Evolutionary conservation across 78 protist genomes (phyloP).

Genomic region (Planoprotostelium fungivorum): DNA sequence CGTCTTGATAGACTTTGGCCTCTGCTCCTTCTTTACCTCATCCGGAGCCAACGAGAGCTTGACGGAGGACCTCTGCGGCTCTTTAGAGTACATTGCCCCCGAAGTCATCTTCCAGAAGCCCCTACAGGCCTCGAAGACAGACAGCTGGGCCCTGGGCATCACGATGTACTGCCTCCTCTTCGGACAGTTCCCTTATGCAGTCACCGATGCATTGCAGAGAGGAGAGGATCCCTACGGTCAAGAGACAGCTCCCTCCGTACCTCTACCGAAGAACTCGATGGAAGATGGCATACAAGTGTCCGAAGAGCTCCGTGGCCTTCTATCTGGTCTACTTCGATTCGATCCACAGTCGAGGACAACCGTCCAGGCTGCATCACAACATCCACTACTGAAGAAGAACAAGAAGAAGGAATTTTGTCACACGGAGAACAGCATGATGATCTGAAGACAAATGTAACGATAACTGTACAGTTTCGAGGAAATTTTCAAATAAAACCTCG

Average conservation of each 20-base stretch:
- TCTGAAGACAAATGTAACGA: no score
- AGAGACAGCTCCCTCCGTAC: neutral
- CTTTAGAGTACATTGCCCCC: neutral
- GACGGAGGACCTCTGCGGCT: neutral
- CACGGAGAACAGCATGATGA: no score
- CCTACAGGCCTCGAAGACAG: neutral
- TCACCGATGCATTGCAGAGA: neutral
- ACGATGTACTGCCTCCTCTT: neutral
- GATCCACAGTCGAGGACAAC: neutral
- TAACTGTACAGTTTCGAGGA: no score
- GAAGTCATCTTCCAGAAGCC: neutral
- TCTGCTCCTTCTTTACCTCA: neutral
- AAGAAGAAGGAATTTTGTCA: neutral
- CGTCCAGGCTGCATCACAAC: neutral
- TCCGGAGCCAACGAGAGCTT: neutral
- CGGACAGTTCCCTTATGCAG: neutral
- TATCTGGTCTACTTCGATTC: neutral
- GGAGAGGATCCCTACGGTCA: neutral
- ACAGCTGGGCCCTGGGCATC: constrained; percentile 1
- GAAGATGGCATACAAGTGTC: neutral
- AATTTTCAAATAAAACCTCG: no score
- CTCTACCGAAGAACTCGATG: neutral
- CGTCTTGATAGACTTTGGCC: neutral
- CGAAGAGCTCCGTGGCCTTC: neutral
- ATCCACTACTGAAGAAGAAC: neutral